Evolutionary conservation across 495 filamentous ascomycete genomes (phyloP).

Genomic region (Trichocladium antarcticum): DNA sequence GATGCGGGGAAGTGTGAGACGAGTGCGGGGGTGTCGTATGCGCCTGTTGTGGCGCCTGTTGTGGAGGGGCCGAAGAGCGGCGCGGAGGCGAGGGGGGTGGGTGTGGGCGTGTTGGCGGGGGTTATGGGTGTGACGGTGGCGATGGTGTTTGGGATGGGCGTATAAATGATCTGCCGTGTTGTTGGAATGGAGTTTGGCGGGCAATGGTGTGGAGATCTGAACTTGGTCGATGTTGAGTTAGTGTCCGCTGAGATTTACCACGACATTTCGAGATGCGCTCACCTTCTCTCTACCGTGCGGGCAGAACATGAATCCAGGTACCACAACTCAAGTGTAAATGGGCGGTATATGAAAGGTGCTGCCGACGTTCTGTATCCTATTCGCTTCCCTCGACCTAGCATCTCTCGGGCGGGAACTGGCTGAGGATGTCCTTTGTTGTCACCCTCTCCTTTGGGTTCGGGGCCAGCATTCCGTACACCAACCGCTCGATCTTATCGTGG

Average conservation of each 20-base stretch:
- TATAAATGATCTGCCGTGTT: conserved; percentile 8
- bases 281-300: too few species aligned
- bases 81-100: conserved; percentile 1
- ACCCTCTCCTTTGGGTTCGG: conserved; percentile 35
- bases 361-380: too few species aligned
- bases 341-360: neutral
- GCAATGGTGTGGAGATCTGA: neutral
- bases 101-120: conserved; percentile 35
- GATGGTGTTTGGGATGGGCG: conserved; percentile 31
- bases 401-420: conserved; percentile 17
- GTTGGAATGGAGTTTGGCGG: neutral
- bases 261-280: too few species aligned
- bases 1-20: conserved; percentile 39
- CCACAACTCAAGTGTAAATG: too few species aligned
- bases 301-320: too few species aligned
- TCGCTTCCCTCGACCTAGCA: neutral
- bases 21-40: conserved; percentile 26
- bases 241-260: too few species aligned
- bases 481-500: conserved; percentile 31
- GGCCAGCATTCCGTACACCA: conserved; percentile 36
- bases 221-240: neutral
- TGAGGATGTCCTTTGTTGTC: conserved; percentile 32
- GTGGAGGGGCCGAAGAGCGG: neutral
- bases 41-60: conserved; percentile 10
- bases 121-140: conserved; percentile 45